These are phyloP conservation scores for Cyberlindnera euphorbiae DNA, from an alignment of 805 yeast genomes.

Conservation along the genomic window DNA sequence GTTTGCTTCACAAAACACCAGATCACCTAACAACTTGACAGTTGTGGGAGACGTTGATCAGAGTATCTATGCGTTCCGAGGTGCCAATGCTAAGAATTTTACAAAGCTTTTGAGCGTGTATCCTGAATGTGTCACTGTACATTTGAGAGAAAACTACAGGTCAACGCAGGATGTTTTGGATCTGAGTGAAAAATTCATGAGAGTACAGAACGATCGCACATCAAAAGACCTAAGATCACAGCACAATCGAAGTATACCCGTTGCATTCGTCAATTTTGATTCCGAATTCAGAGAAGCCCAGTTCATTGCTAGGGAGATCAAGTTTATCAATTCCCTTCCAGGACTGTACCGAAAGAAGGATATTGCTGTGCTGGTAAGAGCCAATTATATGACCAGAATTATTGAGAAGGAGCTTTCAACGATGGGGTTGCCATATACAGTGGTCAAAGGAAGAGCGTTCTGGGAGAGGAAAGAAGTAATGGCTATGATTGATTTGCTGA, in stretches of 20 bases:
- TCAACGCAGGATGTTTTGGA: constrained; percentile 66
- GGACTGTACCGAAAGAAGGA: constrained; percentile 48
- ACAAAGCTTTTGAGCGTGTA: constrained; percentile 42
- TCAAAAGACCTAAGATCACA: constrained; percentile 45
- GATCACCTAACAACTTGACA: constrained; percentile 53
- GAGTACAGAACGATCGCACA: constrained; percentile 47
- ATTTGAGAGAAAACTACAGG: constrained; percentile 70
- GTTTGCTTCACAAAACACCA: constrained; percentile 38
- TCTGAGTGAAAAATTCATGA: constrained; percentile 61
- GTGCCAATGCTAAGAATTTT: constrained; percentile 71
- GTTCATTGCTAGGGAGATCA: constrained; percentile 52
- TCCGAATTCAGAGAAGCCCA: constrained; percentile 52
- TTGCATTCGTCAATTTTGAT: constrained; percentile 38
- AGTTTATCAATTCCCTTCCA: constrained; percentile 41
- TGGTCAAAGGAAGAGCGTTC: constrained; percentile 71
- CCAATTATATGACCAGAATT: constrained; percentile 53
- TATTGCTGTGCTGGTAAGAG: constrained; percentile 67
- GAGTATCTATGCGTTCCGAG: constrained; percentile 84
- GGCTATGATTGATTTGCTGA: constrained; percentile 56
- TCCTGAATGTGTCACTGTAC: constrained; percentile 33
- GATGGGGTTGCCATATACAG: constrained; percentile 54
- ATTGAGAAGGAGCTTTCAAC: constrained; percentile 61
- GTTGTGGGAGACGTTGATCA: constrained; percentile 98
- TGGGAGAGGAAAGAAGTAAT: constrained; percentile 75
- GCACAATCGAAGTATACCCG: constrained; percentile 36